Evolutionary conservation across 176 grass and related monocot species (phyloP).

Genomic region (Bolboschoenus planiculmis): DNA sequence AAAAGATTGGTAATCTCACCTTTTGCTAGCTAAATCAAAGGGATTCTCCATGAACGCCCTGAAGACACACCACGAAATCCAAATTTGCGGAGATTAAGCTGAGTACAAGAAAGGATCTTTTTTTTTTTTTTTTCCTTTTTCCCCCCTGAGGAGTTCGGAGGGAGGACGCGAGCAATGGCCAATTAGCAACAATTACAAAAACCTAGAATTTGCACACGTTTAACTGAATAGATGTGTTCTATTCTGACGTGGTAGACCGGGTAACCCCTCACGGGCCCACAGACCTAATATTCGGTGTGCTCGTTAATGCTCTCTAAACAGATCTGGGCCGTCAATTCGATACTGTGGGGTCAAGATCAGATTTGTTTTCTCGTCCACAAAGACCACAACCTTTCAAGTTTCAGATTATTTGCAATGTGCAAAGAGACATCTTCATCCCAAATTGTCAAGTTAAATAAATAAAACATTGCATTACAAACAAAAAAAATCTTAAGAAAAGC

Average conservation of each 20-base stretch:
- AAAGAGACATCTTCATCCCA: too few relatives aligned
- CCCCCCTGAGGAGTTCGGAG: too few relatives aligned
- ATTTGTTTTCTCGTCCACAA: too few relatives aligned
- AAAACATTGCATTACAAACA: too few relatives aligned
- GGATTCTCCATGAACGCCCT: not conserved
- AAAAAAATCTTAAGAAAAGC: too few relatives aligned
- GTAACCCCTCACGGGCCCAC: not conserved
- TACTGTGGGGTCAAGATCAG: not conserved
- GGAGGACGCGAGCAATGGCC: not conserved
- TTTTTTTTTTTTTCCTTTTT: too few relatives aligned
- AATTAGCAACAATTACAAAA: not conserved
- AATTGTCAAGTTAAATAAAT: too few relatives aligned
- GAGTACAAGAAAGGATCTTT: not conserved
- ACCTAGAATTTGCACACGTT: not conserved
- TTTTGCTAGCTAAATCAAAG: conserved; percentile 2
- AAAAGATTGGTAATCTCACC: conserved; percentile 7
- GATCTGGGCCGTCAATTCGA: not conserved
- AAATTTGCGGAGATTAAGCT: not conserved
- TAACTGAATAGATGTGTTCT: not conserved
- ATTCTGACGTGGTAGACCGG: not conserved
- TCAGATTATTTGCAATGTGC: not conserved
- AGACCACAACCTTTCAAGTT: not conserved
- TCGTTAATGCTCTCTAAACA: not conserved
- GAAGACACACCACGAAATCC: not conserved
- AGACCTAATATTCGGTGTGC: too few relatives aligned